These are phyloP conservation scores for Zelopaecilomyces penicillatus DNA, from an alignment of 2,329 filamentous ascomycete genomes.

Conservation along the genomic window DNA sequence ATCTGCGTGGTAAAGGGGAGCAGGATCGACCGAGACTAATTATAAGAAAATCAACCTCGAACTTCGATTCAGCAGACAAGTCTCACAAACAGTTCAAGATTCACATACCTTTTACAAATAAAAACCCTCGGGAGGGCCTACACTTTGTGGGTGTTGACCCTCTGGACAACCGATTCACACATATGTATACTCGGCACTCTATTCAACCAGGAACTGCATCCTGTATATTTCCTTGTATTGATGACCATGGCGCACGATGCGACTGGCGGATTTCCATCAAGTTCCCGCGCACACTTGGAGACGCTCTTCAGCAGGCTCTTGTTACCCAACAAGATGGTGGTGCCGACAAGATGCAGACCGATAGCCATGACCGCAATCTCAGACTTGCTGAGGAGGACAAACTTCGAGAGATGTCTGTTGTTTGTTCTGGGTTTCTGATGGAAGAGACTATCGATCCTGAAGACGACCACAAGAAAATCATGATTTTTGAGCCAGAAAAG, in stretches of 20 bases:
- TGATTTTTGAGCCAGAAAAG: slow-evolving; percentile 70
- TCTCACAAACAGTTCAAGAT: slow-evolving; percentile 41
- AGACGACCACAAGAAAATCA: slow-evolving; percentile 76
- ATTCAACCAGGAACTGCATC: slow-evolving; percentile 70
- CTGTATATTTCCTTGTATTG: slow-evolving; percentile 87
- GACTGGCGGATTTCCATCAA: slow-evolving; percentile 85
- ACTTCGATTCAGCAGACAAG: slow-evolving; percentile 22
- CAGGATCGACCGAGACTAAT: slow-evolving; percentile 33
- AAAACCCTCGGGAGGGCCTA: slow-evolving; percentile 72
- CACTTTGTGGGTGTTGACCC: slow-evolving; percentile 85
- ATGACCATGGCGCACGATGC: slow-evolving; percentile 72
- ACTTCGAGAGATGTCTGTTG: slow-evolving; percentile 76
- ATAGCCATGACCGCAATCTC: slow-evolving; percentile 30
- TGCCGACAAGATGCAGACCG: slow-evolving; percentile 29
- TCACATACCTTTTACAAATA: slow-evolving; percentile 67
- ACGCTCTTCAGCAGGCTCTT: slow-evolving; percentile 51
- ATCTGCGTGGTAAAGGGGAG: slow-evolving; percentile 32
- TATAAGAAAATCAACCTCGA: slow-evolving; percentile 34
- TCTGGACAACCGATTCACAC: slow-evolving; percentile 75
- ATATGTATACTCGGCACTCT: slow-evolving; percentile 82
- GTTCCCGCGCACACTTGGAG: slow-evolving; percentile 77
- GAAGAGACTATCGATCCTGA: slow-evolving; percentile 72
- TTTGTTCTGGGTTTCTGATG: slow-evolving; percentile 82
- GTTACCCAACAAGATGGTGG: slow-evolving; percentile 32
- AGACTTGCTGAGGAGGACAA: slow-evolving; percentile 69